Evolutionary conservation across 352 stramenopile genomes (phyloP).

Genomic region (Globisporangium recalcitrans): DNA sequence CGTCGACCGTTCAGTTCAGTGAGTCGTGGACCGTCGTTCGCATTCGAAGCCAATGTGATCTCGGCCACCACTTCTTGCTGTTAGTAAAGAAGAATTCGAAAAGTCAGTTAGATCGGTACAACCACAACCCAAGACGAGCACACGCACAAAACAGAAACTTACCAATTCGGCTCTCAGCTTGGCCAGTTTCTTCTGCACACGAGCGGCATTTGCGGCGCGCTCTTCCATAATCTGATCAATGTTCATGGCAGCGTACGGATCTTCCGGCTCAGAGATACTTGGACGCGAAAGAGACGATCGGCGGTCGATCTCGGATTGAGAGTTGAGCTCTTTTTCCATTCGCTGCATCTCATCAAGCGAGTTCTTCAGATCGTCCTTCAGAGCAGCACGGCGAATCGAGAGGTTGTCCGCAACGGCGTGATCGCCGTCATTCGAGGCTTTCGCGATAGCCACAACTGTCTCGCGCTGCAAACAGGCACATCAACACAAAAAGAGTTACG

Average conservation of each 20-base stretch:
- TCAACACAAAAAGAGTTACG: neutral
- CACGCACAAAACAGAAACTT: conserved; percentile 1
- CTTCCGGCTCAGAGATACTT: conserved; percentile 14
- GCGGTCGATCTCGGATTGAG: conserved; percentile 15
- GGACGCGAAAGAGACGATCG: conserved; percentile 30
- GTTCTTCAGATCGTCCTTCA: conserved; percentile 68
- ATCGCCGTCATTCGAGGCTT: conserved; percentile 47
- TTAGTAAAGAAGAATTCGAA: neutral
- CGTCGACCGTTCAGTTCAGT: conserved; percentile 47
- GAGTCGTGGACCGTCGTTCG: conserved; percentile 46
- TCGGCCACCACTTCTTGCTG: conserved; percentile 65
- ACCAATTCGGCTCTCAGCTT: conserved; percentile 42
- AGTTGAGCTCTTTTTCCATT: conserved; percentile 57
- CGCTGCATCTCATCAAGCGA: conserved; percentile 67
- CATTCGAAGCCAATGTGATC: conserved; percentile 47
- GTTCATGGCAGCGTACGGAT: conserved; percentile 21
- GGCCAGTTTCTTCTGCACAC: conserved; percentile 40
- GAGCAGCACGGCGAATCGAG: conserved; percentile 47
- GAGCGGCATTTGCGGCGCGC: conserved; percentile 28
- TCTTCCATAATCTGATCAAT: conserved; percentile 49
- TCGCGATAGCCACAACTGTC: conserved; percentile 53
- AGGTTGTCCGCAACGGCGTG: conserved; percentile 53
- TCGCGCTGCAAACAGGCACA: conserved; percentile 27
- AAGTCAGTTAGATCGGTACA: neutral
- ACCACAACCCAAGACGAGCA: neutral